Base-by-base conservation (phyloP, 805 yeast genomes). In the Metschnikowia lochheadii region DNA sequence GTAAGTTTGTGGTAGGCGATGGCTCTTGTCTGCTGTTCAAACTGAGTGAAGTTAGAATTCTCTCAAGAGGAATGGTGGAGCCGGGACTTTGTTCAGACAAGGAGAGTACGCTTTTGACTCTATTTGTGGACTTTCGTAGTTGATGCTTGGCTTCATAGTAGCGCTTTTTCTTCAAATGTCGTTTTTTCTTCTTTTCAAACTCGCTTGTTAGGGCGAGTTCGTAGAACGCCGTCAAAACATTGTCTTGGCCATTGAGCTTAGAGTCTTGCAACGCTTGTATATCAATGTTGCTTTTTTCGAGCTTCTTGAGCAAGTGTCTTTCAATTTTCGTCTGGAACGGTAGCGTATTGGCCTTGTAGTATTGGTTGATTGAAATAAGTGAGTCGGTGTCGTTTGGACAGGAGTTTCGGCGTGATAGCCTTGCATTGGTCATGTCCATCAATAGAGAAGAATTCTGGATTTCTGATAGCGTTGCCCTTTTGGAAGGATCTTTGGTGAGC, bases 151-250 rank as follows among this genome's bases (percentile, higher is more conserved):
- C 73, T 47, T 65, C 67, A 46, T 60, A 59, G 51, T 68, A 67
- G 53, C 62, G 61, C 57, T 63, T 65, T 44, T 62, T 72, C 45
- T 67, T 59, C 44, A 64, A 53, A 42, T 70, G 65, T 32, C 62
- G 63, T 46, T 56, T 56, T 52, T 65, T 69, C 58, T 72, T 72
- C 45, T 65, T 65, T 11, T 60, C 52, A 45, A 65, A 69, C 56
- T 80, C 83, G 44, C 71, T 69, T 20, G 86, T 89, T 29, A 85
- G 66, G 15, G 83, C 66, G 17, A 89, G 69, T 42, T 83, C 83
- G 85, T 91, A 89, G 50, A 84, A 75, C 0, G 92, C 96, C 13
- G 87, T 81, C 14, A 87, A 68, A 0, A 89, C 73, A 65, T 87
- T 94, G 66, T 88, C 80, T 50, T 84, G 81, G 43, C 78, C 76